phyloP scores from a whole-genome alignment of 2,329 filamentous ascomycete species.

The Zasmidium citrigriseum region DNA sequence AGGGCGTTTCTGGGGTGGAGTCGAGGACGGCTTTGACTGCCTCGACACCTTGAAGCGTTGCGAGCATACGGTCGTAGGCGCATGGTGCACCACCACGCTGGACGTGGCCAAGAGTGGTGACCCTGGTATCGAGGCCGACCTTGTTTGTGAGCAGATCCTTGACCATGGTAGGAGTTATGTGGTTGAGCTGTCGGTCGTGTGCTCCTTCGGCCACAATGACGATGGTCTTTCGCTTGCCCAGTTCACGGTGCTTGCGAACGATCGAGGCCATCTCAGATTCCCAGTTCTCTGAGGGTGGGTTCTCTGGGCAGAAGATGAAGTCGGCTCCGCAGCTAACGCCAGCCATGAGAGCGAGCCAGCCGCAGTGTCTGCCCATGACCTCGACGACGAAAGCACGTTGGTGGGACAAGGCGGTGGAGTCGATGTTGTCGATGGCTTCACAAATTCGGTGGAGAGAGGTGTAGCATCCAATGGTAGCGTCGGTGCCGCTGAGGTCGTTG shows the following conservation, averaged over 20 bases:
- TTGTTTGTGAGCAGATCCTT: conserved; percentile 84
- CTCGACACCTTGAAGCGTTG: conserved; percentile 90
- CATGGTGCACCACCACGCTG: conserved; percentile 91
- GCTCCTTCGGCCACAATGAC: conserved; percentile 97
- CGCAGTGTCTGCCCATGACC: conserved; percentile 97
- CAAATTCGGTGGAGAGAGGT: conserved; percentile 91
- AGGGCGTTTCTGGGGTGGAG: conserved; percentile 83
- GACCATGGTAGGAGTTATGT: conserved; percentile 78
- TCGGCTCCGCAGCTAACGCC: conserved; percentile 94
- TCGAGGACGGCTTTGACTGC: conserved; percentile 90
- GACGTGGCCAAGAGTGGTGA: conserved; percentile 95
- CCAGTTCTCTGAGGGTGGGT: conserved; percentile 85
- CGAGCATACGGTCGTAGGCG: conserved; percentile 90
- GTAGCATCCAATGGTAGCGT: conserved; percentile 96
- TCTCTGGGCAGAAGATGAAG: conserved; percentile 96
- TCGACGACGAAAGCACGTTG: conserved; percentile 96
- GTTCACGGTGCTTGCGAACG: conserved; percentile 74
- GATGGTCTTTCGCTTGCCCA: conserved; percentile 96
- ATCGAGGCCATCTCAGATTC: conserved; percentile 81
- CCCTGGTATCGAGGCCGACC: conserved; percentile 83
- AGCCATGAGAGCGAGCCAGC: conserved; percentile 95
- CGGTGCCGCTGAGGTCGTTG: conserved; percentile 95
- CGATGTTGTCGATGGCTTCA: conserved; percentile 94
- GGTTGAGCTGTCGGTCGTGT: conserved; percentile 78
- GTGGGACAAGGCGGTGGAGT: conserved; percentile 91